phyloP scores from a whole-genome alignment of 177 flowering plant genomes.

The Vitis hybrid region DNA sequence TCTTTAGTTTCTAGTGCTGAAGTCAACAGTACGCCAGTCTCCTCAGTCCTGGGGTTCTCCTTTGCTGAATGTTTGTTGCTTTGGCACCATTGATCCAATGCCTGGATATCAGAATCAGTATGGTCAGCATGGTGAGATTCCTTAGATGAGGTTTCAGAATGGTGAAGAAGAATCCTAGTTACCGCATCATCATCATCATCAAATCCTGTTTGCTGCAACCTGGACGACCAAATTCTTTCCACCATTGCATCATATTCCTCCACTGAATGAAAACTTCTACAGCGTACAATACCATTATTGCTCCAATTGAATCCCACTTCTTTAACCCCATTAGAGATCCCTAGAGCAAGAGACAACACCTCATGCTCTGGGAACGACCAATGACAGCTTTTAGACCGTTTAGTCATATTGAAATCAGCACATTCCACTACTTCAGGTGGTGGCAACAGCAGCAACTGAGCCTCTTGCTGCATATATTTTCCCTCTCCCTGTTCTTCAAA shows the following conservation, averaged over 20 bases:
- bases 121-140: neutral
- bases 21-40: neutral
- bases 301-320: neutral
- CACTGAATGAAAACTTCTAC: slow-evolving; percentile 43
- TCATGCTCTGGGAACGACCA: slow-evolving; percentile 9
- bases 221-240: slow-evolving; percentile 11
- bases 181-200: slow-evolving; percentile 1
- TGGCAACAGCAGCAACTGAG: too few relatives aligned
- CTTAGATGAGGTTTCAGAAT: too few relatives aligned
- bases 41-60: neutral
- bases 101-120: too few relatives aligned
- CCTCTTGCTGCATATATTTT: neutral
- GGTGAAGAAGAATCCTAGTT: too few relatives aligned
- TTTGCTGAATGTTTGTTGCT: neutral
- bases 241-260: slow-evolving; percentile 33
- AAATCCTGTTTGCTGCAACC: neutral
- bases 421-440: neutral
- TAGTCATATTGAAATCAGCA: neutral
- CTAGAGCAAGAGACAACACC: neutral
- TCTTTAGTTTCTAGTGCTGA: neutral
- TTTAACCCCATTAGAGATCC: neutral
- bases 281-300: slow-evolving; percentile 8
- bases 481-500: slow-evolving; percentile 17
- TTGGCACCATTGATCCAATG: too few relatives aligned
- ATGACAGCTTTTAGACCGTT: slow-evolving; percentile 33